A percentile compares a stretch with the other conserved stretches of the same genome.
phyloP scores from a whole-genome alignment of 2,329 filamentous ascomycete genomes.

The Emericellopsis atlantica region DNA sequence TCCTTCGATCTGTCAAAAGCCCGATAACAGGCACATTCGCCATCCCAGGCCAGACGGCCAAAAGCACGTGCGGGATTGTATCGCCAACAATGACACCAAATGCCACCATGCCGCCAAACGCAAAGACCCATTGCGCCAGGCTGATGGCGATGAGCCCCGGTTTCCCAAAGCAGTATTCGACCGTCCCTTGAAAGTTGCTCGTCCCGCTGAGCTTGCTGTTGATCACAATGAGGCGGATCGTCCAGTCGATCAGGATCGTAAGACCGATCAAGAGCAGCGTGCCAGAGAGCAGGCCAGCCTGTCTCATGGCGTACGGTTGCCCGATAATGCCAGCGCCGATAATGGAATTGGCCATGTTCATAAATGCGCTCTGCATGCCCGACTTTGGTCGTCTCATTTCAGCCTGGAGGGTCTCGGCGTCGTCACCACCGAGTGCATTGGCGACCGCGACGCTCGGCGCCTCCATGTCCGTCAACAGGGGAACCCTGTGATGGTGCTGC shows the following conservation, averaged over 20 bases:
- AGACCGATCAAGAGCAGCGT: slow-evolving; percentile 64
- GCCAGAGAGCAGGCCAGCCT: slow-evolving; percentile 78
- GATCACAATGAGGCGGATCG: slow-evolving; percentile 89
- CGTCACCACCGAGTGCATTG: slow-evolving; percentile 33
- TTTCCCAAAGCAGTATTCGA: slow-evolving; percentile 88
- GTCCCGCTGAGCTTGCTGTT: slow-evolving; percentile 95
- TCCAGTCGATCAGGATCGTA: slow-evolving; percentile 89
- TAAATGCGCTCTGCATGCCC: slow-evolving; percentile 77
- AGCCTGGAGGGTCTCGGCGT: slow-evolving; percentile 26
- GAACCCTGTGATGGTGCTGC: slow-evolving; percentile 46
- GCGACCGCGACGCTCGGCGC: slow-evolving; percentile 64
- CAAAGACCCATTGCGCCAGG: slow-evolving; percentile 93
- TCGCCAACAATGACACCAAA: slow-evolving; percentile 97
- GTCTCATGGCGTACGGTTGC: slow-evolving; percentile 90
- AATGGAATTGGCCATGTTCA: slow-evolving; percentile 99
- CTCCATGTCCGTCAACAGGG: slow-evolving; percentile 72
- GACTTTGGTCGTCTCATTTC: slow-evolving; percentile 64
- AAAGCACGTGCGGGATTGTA: slow-evolving; percentile 82
- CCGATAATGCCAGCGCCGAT: slow-evolving; percentile 68
- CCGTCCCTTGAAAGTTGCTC: slow-evolving; percentile 88
- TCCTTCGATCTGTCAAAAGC: slow-evolving; percentile 67
- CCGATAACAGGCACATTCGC: slow-evolving; percentile 63
- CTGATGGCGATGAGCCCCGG: slow-evolving; percentile 78
- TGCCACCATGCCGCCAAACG: slow-evolving; percentile 96
- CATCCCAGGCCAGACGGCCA: slow-evolving; percentile 69